A percentile compares a stretch with the other conserved stretches of the same genome.
Evolutionary conservation across 179 eudicot species (phyloP).

Genomic region (Spinacia oleracea): DNA sequence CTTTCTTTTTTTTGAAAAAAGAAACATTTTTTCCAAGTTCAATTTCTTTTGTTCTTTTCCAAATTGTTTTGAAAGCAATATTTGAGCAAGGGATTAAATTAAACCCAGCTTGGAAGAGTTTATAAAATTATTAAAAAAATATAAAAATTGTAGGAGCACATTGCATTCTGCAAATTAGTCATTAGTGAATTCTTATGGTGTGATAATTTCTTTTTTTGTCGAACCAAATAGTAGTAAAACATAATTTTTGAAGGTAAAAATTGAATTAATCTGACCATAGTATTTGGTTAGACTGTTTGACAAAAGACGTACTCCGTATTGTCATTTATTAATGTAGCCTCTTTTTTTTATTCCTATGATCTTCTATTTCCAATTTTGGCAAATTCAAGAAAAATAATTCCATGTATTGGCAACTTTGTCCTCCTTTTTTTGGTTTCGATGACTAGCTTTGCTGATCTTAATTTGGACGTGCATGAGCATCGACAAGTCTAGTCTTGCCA

Average conservation of each 20-base stretch:
- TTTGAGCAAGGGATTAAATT: constrained; percentile 19
- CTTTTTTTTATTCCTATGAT: neutral
- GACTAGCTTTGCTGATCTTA: neutral
- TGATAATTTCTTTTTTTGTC: no score
- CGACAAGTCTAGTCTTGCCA: neutral
- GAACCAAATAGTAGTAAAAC: no score
- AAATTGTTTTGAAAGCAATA: constrained; percentile 20
- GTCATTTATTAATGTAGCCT: constrained; percentile 20
- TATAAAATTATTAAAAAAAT: no score
- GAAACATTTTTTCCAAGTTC: constrained; percentile 15
- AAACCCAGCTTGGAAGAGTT: neutral
- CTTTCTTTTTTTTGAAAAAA: neutral
- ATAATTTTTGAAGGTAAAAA: no score
- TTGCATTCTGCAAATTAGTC: neutral
- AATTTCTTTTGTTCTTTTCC: constrained; percentile 14
- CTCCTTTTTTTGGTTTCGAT: neutral
- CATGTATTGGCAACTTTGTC: neutral
- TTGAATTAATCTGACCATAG: no score
- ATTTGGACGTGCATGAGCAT: constrained; percentile 33
- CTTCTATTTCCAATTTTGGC: constrained; percentile 15
- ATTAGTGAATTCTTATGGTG: no score
- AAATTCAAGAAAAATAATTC: constrained; percentile 13
- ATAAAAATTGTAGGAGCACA: neutral
- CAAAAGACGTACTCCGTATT: no score
- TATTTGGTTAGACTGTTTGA: no score